phyloP scores from a whole-genome alignment of 805 yeast genomes.

The Maudiozyma turicensis region DNA sequence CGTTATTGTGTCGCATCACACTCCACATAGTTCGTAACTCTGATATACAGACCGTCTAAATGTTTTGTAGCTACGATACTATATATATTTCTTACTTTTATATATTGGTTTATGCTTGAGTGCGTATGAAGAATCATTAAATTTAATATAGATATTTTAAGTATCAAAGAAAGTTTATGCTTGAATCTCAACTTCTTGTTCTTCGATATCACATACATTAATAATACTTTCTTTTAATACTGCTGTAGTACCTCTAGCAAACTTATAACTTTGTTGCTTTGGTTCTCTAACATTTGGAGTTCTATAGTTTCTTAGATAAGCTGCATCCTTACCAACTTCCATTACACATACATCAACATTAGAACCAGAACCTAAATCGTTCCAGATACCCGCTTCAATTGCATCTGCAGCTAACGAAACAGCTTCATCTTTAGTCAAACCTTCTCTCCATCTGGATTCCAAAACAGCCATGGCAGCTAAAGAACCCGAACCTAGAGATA shows the following conservation, averaged over 20 bases:
- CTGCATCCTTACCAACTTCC: slow-evolving; percentile 87
- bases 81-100: too few relatives aligned
- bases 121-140: too few relatives aligned
- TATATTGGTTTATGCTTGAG: too few relatives aligned
- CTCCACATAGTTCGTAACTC: too few relatives aligned
- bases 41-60: too few relatives aligned
- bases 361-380: slow-evolving; percentile 97
- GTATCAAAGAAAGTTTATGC: slow-evolving; percentile 8
- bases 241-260: slow-evolving; percentile 90
- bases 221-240: slow-evolving; percentile 60
- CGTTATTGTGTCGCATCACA: too few relatives aligned
- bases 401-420: slow-evolving; percentile 84
- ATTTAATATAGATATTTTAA: too few relatives aligned
- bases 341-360: slow-evolving; percentile 95
- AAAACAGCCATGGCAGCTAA: slow-evolving; percentile 97
- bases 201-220: slow-evolving; percentile 58
- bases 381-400: slow-evolving; percentile 97
- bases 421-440: slow-evolving; percentile 80
- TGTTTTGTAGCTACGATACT: too few relatives aligned
- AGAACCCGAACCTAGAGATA: slow-evolving; percentile 92
- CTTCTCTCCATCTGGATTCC: slow-evolving; percentile 78
- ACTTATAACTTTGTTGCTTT: slow-evolving; percentile 77
- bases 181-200: slow-evolving; percentile 39
- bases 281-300: slow-evolving; percentile 82
- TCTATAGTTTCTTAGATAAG: slow-evolving; percentile 72